A percentile compares a stretch with the other conserved stretches of the same genome.
Evolutionary conservation across 2,329 filamentous ascomycete genomes (phyloP).

Genomic region (Bipolaris bicolor): DNA sequence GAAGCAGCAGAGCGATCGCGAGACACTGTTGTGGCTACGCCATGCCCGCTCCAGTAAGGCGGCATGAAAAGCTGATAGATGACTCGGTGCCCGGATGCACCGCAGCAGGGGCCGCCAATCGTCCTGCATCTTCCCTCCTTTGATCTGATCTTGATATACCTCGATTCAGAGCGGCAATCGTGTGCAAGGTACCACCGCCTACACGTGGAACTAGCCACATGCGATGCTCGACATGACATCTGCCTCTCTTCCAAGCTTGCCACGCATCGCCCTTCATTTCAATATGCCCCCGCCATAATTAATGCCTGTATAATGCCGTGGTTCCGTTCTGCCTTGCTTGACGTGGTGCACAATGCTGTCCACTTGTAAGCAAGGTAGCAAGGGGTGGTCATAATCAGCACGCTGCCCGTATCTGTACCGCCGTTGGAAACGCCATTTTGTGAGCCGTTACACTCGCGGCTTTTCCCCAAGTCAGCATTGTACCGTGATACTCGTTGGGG

Average conservation of each 20-base stretch:
- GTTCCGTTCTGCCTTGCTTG: too few species aligned
- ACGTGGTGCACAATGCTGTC: too few species aligned
- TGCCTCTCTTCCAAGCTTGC: slow-evolving; percentile 7
- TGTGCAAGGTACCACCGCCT: slow-evolving; percentile 12
- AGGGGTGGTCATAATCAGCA: too few species aligned
- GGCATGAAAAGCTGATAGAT: slow-evolving; percentile 19
- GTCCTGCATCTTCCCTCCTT: slow-evolving; percentile 6
- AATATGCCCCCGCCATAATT: background rate
- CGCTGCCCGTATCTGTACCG: too few species aligned
- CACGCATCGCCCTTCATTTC: background rate
- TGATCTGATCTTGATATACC: slow-evolving; percentile 20
- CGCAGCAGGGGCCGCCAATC: slow-evolving; percentile 20
- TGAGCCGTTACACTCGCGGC: too few species aligned
- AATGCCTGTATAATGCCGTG: slow-evolving; percentile 10
- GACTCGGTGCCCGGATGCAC: slow-evolving; percentile 16
- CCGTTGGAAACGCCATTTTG: too few species aligned
- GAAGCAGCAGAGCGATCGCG: slow-evolving; percentile 36
- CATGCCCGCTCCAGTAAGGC: slow-evolving; percentile 24
- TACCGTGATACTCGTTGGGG: too few species aligned
- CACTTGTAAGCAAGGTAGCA: too few species aligned
- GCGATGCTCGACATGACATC: slow-evolving; percentile 7
- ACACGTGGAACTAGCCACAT: slow-evolving; percentile 13
- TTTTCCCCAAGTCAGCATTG: too few species aligned
- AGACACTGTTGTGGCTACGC: slow-evolving; percentile 15
- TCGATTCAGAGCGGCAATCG: slow-evolving; percentile 28